Evolutionary conservation across 2,329 filamentous ascomycete genomes (phyloP), one percentile per base, ranked within the genome.

Genomic region (Alternaria panax): DNA sequence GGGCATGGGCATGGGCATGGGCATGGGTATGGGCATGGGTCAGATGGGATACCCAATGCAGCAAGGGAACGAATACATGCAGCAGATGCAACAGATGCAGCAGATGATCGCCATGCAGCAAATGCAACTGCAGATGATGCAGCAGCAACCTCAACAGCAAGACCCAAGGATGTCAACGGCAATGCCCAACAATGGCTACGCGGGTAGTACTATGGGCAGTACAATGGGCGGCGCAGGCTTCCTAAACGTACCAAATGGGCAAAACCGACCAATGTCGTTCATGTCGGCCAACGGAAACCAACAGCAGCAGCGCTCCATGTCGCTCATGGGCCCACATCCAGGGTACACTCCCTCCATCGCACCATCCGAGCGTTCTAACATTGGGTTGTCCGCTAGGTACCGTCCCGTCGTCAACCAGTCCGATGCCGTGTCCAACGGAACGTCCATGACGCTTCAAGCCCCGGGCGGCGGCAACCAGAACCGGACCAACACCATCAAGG

Each of bases 321-420:
- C 66, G 25, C 77, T 78, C 52, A 60, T 69, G 62, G 66, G 66
- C 16, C 62, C 66, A 16, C 58, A 62, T 28, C 54, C 62, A 51
- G 88, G 87, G 8, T 98, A 98, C 78, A 86, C 93, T 1, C 88
- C 93, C 1, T 98, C 94, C 1, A 96, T 99, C 67, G 94, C 95
- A 2, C 95, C 95, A 1, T 97, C 92, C 5, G 95, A 98, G 80
- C 90, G 95, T 62, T 98, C 93, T 83, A 98, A 96, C 76, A 83
- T 97, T 62, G 95, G 95, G 16, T 85, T 96, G 52, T 93, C 95
- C 8, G 90, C 92, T 30, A 88, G 95, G 43, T 99, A 99, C 80
- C 87, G 95, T 45, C 93, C 95, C 1, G 94, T 98, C 1, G 93
- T 92, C 0, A 77, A 75, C 46, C 67, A 73, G 36, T 67, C 68